Evolutionary conservation across 2,329 filamentous ascomycete species (phyloP), one percentile per base, ranked within the genome.

Genomic region (Phaeomoniella chlamydospora): DNA sequence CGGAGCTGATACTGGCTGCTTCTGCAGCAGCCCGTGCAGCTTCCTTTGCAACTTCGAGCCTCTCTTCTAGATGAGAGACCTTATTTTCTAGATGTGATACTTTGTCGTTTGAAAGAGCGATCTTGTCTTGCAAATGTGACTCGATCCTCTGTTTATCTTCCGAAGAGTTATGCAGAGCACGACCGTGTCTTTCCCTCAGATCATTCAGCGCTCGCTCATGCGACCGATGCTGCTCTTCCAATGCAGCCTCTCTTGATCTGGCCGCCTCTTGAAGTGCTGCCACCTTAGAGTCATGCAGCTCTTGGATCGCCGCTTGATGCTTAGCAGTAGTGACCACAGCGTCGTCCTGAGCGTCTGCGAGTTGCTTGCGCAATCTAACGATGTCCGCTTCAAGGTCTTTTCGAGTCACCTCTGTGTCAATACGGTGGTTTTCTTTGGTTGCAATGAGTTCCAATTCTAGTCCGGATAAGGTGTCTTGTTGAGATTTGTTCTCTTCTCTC

Each of bases 111-210:
- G 85, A 83, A 38, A 96, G 69, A 43, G 74, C 77, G 37, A 96
- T 70, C 16, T 82, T 77, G 51, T 94, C 85, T 33, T 80, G 70
- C 31, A 92, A 72, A 53, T 87, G 80, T 42, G 78, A 70, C 55
- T 94, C 86, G 2, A 76, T 68, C 34, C 82, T 77, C 48, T 88
- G 77, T 40, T 79, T 80, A 57, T 96, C 87, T 50, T 96, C 87
- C 4, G 74, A 65, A 6, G 76, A 72, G 45, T 81, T 84, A 50
- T 69, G 74, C 39, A 93, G 61, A 43, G 78, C 75, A 42, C 80
- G 73, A 47, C 81, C 76, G 53, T 92, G 81, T 44, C 81, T 77
- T 39, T 76, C 72, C 44, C 80, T 74, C 30, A 88, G 61, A 46
- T 88, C 82, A 49, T 86, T 81, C 2, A 86, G 58, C 39, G 77